Evolutionary conservation across 2,329 filamentous ascomycete species (phyloP).

Genomic region (Metarhizium anisopliae): DNA sequence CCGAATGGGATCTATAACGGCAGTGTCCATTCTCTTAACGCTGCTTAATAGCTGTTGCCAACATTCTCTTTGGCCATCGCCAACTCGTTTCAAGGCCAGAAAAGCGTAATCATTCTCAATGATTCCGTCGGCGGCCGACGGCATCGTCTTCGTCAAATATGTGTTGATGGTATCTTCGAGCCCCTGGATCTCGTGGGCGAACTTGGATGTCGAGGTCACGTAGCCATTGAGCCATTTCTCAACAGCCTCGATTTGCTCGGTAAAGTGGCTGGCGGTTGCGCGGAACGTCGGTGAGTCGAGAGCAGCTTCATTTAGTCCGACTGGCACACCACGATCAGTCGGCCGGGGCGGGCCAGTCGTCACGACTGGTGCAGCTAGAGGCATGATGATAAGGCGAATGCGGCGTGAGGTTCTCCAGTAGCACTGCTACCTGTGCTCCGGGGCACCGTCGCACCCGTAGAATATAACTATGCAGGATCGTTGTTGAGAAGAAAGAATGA

Average conservation of each 20-base stretch:
- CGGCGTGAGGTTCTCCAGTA: not conserved
- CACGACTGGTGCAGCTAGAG: slow-evolving; percentile 7
- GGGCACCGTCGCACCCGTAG: not conserved
- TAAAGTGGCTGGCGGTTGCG: slow-evolving; percentile 75
- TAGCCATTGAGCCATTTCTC: slow-evolving; percentile 80
- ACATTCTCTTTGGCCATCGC: slow-evolving; percentile 79
- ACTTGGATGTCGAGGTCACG: slow-evolving; percentile 42
- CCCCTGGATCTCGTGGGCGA: slow-evolving; percentile 54
- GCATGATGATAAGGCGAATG: slow-evolving; percentile 10
- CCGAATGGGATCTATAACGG: slow-evolving; percentile 74
- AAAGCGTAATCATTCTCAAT: slow-evolving; percentile 94
- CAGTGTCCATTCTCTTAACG: slow-evolving; percentile 67
- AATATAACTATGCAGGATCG: not conserved
- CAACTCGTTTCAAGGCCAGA: slow-evolving; percentile 74
- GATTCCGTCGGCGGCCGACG: slow-evolving; percentile 70
- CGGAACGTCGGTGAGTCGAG: slow-evolving; percentile 96
- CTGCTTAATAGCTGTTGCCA: slow-evolving; percentile 69
- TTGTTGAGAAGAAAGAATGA: not conserved
- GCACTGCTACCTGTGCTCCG: slow-evolving; percentile 3
- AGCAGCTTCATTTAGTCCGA: slow-evolving; percentile 85
- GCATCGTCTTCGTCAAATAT: slow-evolving; percentile 69
- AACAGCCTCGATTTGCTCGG: slow-evolving; percentile 82
- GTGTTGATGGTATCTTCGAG: slow-evolving; percentile 73
- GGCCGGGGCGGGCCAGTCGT: slow-evolving; percentile 8
- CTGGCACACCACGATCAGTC: slow-evolving; percentile 47